Evolutionary conservation across 208 protist genomes (phyloP), one percentile per base, ranked within the genome.

Genomic region (Trypanosoma avium): DNA sequence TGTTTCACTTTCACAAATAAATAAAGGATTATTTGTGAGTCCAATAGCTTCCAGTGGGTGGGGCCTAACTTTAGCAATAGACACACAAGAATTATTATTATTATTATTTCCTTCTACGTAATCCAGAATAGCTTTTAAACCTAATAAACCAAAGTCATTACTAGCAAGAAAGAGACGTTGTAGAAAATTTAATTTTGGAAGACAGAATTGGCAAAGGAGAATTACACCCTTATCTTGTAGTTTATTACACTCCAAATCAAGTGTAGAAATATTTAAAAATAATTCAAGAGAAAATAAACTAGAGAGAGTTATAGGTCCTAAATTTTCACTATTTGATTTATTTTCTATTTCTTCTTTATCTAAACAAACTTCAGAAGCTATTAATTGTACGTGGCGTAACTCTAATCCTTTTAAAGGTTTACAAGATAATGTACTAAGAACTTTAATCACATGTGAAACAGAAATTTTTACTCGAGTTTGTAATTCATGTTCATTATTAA

Each of bases 181-280:
- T 3, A 73, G 49, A 19, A 33, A 60, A 45, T 45, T 29, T 26
- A 73, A 50, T 48, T 60, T 45, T 27, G 67, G 67, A 27, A 73
- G n/a, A 36, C 61, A 55, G 15, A 15, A 49, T 57, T 35, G 17
- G 15, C 21, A 42, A 1, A 73, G 42, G 10, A 30, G 24, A 10
- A 43, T 48, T 26, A 73, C 26, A 15, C 67, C 67, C 7, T 73
- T 58, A 32, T 73, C 58, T 1, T 50, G 58, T 3, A 73, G 33
- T 2, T 24, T 29, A 32, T 73, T 73, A 49, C 67, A 73, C 67
- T 73, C 67, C 38, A 73, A 59, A 49, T 73, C 67, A 2, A 73
- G 49, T 17, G 43, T 62, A 33, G 21, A 29, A 9, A 62, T 29
- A 26, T 26, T n/a, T 5, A 29, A 10, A 15, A 53, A 52, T 1